Base-by-base conservation (phyloP, 768 basidiomycete genomes). In the Wakefieldia striispora region DNA sequence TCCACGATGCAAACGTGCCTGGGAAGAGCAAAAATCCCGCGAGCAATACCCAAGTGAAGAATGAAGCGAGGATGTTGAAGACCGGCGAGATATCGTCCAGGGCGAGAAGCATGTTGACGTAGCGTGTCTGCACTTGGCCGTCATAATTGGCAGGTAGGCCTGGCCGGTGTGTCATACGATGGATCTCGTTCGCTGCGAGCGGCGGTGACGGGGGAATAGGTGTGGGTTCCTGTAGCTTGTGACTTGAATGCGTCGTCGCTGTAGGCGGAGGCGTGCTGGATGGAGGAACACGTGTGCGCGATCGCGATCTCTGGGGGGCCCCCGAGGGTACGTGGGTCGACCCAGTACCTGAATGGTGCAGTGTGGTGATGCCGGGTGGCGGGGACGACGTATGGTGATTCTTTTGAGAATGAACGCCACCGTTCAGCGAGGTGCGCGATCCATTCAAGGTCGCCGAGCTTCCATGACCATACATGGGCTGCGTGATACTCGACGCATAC, bases 11-110 rank as follows among this genome's bases (percentile, higher is more conserved):
- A 62, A 84, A 84, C 7, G 82, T 83, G 43, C 80, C 78, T 2
- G 82, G 82, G 53, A 84, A 81, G 24, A 84, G 69, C 16, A 84
- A 67, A 59, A 84, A 84, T 8, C 82, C 82, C 9, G 81, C 82
- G 20, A 84, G 68, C 44, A 83, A 57, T 47, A 84, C 74, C 82
- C 82, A 84, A 9, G 78, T 82, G 55, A 79, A 83, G 66, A 84
- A 82, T 8, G 71, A 72, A 3, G 78, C 74, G n/a, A 76, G 60
- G 13, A 80, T 47, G 47, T 82, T 80, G 60, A 77, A 71, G 36
- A 76, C 19, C 4, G 63, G 55, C 16, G 81, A 78, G 38, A 84
- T 83, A 33, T 68, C 71, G 55, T 83, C 82, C 19, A 83, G 64
- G 5, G 80, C 82, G 29, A 84, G 74, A 21, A 84, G 70, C 82